Evolutionary conservation across 31 red algal genomes (phyloP), one percentile per base, ranked within the genome.

Genomic region (Endocladia muricata): DNA sequence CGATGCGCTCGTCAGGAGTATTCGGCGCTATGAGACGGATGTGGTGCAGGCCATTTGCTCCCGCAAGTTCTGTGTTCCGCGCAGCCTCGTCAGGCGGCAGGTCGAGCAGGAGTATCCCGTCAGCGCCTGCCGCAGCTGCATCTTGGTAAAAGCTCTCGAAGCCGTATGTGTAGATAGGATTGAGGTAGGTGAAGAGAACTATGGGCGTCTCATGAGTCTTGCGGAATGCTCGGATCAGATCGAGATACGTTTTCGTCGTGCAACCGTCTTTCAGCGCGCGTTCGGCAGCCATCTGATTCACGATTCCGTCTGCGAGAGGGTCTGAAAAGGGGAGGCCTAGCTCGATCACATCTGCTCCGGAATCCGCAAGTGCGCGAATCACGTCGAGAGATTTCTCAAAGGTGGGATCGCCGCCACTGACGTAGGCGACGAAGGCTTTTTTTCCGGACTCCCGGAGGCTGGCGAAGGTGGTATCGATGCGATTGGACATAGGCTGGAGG

Each of bases 141-240:
- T n/a, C 13, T 9, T n/a, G 9, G 23, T 22, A 11, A n/a, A 26
- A 11, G 8, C 26, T 11, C 28, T 11, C 59, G 8, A 9, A 63
- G 26, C 59, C 59, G 9, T 26, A n/a, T 11, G 23, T 25, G 9
- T 26, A 11, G 28, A 63, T 63, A 11, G 59, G 59, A 26, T 63
- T 63, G 17, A 63, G 59, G 59, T 63, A 63, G 26, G 13, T 26
- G 59, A 63, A 63, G 9, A 63, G 23, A 63, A 63, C 59, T 9
- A 63, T 11, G 8, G 59, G 59, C 59, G 59, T 63, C n/a, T 11
- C 15, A 9, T 9, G 17, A 30, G 9, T 11, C 15, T 51, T 9
- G 44, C 59, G 59, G 23, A 63, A n/a, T 9, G 17, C 59, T 8
- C 26, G 59, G 15, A 63, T 25, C 59, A 63, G 9, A 9, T 26